Base-by-base conservation (phyloP, 2,329 filamentous ascomycete genomes). In the Podosphaera leucotricha region DNA sequence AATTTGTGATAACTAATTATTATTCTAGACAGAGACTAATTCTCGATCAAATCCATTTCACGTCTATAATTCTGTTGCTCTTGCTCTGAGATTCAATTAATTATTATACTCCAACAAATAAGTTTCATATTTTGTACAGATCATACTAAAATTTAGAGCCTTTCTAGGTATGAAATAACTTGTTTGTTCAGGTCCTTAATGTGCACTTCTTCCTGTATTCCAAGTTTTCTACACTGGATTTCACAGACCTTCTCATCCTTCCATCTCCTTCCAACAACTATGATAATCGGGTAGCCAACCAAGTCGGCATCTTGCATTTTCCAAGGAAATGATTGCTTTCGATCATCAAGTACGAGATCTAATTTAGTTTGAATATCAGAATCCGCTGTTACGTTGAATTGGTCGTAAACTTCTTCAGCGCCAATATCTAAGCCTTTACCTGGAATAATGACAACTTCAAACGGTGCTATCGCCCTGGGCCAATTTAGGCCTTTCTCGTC, bases 301-400 rank as follows among this genome's bases (percentile, higher is more conserved):
- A 90, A 58, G 59, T 95, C 86, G 1, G 87, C 90, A 61, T 98
- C 90, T 33, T 74, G 75, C 56, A 95, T 65, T 59, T 92, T 95
- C 82, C 83, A 93, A 2, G 74, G 71, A 48, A 94, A 66, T 1
- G 70, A 64, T 51, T 73, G 69, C 10, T 64, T 57, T 16, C 80
- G 68, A 59, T 93, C 85, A 58, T 92, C 85, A 1, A 92, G 60
- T 2, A 84, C 66, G 2, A 70, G 64, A 55, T 92, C 84, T 5
- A 80, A 48, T 2, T 54, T 46, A 43, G 13, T 43, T 6, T 38
- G 8, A 18, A n/a, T 28, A 18, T 38, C 11, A 2, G n/a, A 51
- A 15, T 47, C 36, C 7, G 19, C 28, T 28, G 35, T 18, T 21
- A 13, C 6, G 11, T 48, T 43, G 13, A 92, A 57, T 5, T 51